These are phyloP conservation scores for Aspergillus vadensis DNA, from an alignment of 2,329 filamentous ascomycete genomes.

Conservation along the genomic window DNA sequence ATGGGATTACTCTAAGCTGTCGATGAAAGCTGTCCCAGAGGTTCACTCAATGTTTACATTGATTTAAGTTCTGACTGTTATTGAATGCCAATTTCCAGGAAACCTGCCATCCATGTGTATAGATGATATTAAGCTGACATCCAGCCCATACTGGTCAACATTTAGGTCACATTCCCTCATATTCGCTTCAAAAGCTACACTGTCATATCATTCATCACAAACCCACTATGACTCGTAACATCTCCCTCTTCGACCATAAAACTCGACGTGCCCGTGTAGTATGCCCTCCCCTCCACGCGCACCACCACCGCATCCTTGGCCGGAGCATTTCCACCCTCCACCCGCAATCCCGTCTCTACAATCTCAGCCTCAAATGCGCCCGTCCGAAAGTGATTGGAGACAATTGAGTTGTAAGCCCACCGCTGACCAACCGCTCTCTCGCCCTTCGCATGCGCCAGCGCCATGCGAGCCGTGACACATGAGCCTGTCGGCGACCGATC, in stretches of 20 bases:
- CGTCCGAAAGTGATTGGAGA: slow-evolving; percentile 32
- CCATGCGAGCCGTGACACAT: slow-evolving; percentile 42
- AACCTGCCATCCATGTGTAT: no score
- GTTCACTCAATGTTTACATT: no score
- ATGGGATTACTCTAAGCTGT: no score
- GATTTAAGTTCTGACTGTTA: no score
- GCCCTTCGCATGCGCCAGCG: slow-evolving; percentile 38
- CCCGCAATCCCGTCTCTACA: slow-evolving; percentile 12
- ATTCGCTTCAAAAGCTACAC: not conserved
- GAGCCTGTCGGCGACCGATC: slow-evolving; percentile 48
- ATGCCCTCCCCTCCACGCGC: slow-evolving; percentile 36
- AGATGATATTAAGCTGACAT: not conserved
- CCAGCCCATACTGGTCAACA: not conserved
- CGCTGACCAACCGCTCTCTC: slow-evolving; percentile 22
- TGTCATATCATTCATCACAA: slow-evolving; percentile 20
- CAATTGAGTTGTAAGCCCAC: slow-evolving; percentile 42
- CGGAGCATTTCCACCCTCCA: not conserved
- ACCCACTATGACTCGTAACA: slow-evolving; percentile 22
- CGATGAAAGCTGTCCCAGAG: no score
- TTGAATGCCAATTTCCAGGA: no score
- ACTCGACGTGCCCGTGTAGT: slow-evolving; percentile 33
- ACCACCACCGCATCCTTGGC: slow-evolving; percentile 25
- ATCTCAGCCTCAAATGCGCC: slow-evolving; percentile 31
- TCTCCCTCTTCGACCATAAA: slow-evolving; percentile 37
- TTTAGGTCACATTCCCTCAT: not conserved